Percentiles rank a stretch among this genome's conserved stretches.
These are phyloP conservation scores for Edaphochlamys debaryana DNA, from an alignment of 139 green algal species.

Conservation along the genomic window DNA sequence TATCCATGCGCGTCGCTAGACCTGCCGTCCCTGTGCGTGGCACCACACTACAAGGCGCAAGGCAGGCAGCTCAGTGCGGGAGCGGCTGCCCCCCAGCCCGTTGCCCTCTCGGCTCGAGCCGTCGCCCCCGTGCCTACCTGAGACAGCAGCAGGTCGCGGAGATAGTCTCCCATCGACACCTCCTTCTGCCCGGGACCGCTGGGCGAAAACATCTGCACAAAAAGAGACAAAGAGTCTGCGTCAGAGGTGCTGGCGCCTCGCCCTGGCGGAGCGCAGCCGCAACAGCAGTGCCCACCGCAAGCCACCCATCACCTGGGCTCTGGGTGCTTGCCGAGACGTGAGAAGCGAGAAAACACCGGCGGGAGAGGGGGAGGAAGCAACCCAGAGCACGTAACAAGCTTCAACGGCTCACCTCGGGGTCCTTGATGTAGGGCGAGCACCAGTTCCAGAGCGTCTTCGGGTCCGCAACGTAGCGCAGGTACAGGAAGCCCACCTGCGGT, in stretches of 20 bases:
- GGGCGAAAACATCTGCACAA: conserved; percentile 77
- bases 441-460: conserved; percentile 90
- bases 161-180: conserved; percentile 88
- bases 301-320: too few species aligned
- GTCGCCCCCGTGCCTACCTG: conserved; percentile 67
- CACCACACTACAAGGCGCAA: conserved; percentile 21
- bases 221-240: background rate
- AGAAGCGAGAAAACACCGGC: too few species aligned
- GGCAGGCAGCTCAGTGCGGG: conserved; percentile 3
- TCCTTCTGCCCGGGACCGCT: conserved; percentile 62
- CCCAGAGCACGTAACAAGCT: too few species aligned
- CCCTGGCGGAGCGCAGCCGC: too few species aligned
- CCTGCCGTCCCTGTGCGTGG: conserved; percentile 19
- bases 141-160: conserved; percentile 90
- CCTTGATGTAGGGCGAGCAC: conserved; percentile 83
- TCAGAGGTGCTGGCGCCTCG: too few species aligned
- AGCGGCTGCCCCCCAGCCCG: background rate
- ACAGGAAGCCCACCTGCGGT: conserved; percentile 92
- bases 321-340: too few species aligned
- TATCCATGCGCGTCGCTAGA: too few species aligned
- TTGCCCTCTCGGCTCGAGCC: background rate
- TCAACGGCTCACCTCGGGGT: conserved; percentile 89
- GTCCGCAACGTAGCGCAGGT: conserved; percentile 91
- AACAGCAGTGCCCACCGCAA: too few species aligned
- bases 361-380: too few species aligned